These are phyloP conservation scores for Chiua virens DNA, from an alignment of 768 basidiomycete species.

Conservation along the genomic window DNA sequence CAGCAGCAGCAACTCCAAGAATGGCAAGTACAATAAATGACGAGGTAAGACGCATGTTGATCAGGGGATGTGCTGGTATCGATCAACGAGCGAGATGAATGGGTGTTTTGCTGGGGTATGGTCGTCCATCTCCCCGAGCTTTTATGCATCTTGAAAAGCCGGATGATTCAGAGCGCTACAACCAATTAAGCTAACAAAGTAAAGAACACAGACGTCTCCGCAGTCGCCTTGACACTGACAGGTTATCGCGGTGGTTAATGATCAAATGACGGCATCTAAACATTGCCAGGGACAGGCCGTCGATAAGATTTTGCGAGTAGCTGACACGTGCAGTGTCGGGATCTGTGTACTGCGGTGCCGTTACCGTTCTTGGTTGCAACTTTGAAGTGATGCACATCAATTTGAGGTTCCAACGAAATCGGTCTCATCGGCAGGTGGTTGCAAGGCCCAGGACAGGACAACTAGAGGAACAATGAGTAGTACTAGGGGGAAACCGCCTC, in stretches of 20 bases:
- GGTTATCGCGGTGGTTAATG: background rate
- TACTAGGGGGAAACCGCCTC: background rate
- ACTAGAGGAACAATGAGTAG: too few species aligned
- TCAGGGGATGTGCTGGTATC: background rate
- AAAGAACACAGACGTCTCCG: background rate
- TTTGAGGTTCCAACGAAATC: background rate
- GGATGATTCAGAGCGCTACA: background rate
- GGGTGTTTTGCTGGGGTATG: background rate
- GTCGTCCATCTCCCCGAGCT: background rate
- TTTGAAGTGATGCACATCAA: background rate
- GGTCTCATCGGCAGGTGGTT: background rate
- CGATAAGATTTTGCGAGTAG: background rate
- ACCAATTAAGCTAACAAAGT: background rate
- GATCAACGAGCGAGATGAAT: background rate
- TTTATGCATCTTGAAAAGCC: slow-evolving; percentile 7
- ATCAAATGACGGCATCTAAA: background rate
- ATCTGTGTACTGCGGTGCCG: background rate
- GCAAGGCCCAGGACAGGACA: background rate
- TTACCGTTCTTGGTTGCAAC: too few species aligned
- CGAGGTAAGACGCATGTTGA: slow-evolving; percentile 10
- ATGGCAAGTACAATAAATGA: slow-evolving; percentile 1
- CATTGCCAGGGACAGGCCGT: background rate
- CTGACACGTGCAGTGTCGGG: background rate
- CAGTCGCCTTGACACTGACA: background rate
- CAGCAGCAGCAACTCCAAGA: slow-evolving; percentile 7